Evolutionary conservation across 345 rosid species (phyloP).

Genomic region (Corymbia maculata): DNA sequence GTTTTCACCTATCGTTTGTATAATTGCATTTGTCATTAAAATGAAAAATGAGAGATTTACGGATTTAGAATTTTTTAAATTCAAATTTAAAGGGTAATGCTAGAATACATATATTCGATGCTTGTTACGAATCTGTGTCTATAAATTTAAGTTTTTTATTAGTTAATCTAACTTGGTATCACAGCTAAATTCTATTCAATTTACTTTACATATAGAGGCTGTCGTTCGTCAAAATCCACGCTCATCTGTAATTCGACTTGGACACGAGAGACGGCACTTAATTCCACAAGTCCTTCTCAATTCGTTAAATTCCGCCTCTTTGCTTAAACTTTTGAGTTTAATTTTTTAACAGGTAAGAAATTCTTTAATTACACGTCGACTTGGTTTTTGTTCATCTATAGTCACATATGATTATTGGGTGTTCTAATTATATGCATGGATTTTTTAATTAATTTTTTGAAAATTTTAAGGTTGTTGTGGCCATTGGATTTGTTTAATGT

Average conservation of each 20-base stretch:
- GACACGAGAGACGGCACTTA: neutral
- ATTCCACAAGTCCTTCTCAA: neutral
- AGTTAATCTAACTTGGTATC: neutral
- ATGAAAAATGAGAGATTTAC: neutral
- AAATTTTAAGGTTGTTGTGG: neutral
- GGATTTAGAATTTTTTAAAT: too few species aligned
- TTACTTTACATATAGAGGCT: neutral
- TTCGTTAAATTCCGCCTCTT: neutral
- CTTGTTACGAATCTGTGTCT: neutral
- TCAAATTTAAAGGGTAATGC: neutral
- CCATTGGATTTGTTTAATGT: neutral
- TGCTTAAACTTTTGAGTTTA: neutral
- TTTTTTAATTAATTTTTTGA: too few species aligned
- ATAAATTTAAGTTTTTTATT: too few species aligned
- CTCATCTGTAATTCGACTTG: neutral
- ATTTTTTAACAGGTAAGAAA: neutral
- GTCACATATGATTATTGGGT: neutral
- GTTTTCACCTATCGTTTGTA: neutral
- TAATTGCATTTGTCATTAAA: too few species aligned
- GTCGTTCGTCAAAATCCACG: accelerated
- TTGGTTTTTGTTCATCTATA: neutral
- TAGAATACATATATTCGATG: neutral
- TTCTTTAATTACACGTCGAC: neutral
- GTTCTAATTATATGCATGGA: too few species aligned
- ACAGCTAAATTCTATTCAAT: too few species aligned